phyloP scores from a whole-genome alignment of 192 early-diverging fungal genomes.

The Phycomyces blakesleeanus region DNA sequence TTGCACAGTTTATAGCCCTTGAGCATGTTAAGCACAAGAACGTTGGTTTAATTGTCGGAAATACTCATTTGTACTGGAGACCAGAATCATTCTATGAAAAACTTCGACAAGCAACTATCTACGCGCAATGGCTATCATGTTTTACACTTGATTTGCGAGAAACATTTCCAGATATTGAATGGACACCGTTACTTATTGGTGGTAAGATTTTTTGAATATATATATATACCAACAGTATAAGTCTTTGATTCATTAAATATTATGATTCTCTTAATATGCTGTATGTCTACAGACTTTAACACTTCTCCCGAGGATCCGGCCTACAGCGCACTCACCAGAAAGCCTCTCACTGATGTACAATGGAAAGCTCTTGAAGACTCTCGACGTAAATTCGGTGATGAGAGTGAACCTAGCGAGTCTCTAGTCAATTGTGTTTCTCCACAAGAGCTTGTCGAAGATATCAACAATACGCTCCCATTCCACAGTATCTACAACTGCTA shows the following conservation, averaged over 20 bases:
- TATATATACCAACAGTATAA: neutral
- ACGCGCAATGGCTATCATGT: constrained; percentile 3
- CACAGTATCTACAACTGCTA: constrained; percentile 26
- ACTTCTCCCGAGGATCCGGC: constrained; percentile 23
- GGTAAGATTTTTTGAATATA: constrained; percentile 5
- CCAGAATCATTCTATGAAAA: constrained; percentile 33
- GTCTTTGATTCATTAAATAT: neutral
- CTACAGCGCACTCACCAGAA: constrained; percentile 13
- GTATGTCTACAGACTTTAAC: constrained; percentile 18
- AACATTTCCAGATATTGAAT: constrained; percentile 2
- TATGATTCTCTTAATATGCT: neutral
- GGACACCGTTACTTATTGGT: constrained; percentile 18
- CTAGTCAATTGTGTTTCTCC: neutral
- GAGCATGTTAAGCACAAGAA: neutral
- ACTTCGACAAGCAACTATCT: constrained; percentile 25
- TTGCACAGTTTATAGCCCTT: constrained; percentile 25
- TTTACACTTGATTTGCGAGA: neutral
- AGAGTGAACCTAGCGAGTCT: neutral
- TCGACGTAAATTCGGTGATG: neutral
- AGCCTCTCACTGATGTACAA: constrained; percentile 11
- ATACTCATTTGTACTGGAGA: constrained; percentile 37
- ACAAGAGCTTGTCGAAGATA: neutral
- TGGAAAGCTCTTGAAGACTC: constrained; percentile 15
- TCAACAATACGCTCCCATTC: neutral
- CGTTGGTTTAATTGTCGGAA: constrained; percentile 28